phyloP scores from a whole-genome alignment of 139 green algal species.

The Astrephomene gubernaculifera region DNA sequence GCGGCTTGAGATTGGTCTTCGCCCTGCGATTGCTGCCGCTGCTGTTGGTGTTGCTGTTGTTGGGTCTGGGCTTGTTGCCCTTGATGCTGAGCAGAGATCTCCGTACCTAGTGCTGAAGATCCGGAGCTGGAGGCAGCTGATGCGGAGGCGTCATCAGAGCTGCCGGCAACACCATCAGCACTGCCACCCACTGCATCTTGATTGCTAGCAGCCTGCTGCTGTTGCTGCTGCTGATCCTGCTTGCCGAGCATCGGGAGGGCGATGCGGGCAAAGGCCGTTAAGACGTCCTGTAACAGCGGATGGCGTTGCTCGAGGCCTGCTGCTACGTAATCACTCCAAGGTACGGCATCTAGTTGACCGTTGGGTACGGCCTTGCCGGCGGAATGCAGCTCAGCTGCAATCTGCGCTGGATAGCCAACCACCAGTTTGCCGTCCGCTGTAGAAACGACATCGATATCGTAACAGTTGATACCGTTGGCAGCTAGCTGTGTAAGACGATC shows the following conservation, averaged over 20 bases:
- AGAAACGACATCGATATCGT: conserved; percentile 2
- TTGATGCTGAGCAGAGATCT: background rate
- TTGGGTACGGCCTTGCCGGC: background rate
- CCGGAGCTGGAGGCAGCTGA: too few species aligned
- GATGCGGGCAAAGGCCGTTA: background rate
- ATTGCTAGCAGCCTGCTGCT: background rate
- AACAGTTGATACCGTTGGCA: background rate
- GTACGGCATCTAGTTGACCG: conserved; percentile 3
- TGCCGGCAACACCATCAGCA: too few species aligned
- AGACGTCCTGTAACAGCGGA: conserved; percentile 10
- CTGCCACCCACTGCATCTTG: too few species aligned
- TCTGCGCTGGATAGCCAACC: background rate
- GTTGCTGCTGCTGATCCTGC: background rate
- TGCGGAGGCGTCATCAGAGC: too few species aligned
- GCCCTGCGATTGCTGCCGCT: background rate
- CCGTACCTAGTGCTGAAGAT: too few species aligned
- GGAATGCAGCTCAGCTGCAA: background rate
- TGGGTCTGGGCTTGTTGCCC: background rate
- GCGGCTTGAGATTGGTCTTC: background rate
- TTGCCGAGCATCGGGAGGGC: background rate
- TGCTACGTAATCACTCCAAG: conserved; percentile 15
- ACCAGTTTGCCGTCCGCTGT: conserved; percentile 27
- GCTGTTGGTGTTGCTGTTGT: background rate
- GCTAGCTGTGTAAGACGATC: background rate
- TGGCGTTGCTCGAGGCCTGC: background rate